Conservation (phyloP, 352 stramenopile species). For the Thalassiosira ordinaria region DNA sequence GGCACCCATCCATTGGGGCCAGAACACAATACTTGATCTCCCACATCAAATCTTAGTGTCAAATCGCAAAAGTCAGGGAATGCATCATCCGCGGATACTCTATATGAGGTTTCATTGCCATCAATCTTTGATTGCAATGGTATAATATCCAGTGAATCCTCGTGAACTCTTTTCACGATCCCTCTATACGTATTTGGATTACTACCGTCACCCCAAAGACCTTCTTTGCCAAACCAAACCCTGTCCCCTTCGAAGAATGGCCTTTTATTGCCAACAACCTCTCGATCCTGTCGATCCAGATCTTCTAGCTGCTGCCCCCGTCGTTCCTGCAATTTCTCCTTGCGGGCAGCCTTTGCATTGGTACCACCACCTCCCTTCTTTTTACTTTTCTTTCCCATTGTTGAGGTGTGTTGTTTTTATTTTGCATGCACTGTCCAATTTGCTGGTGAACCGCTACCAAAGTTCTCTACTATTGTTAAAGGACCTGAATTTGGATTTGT, state of each 20-base stretch:
- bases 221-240: conserved; percentile 19
- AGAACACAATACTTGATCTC: conserved; percentile 10
- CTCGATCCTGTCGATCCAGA: not conserved
- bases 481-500: too few species aligned
- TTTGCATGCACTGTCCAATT: too few species aligned
- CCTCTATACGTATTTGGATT: conserved; percentile 23
- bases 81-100: not conserved
- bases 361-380: conserved; percentile 10
- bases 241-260: conserved; percentile 20
- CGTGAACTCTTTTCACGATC: conserved; percentile 9
- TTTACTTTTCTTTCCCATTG: conserved; percentile 37
- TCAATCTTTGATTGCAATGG: conserved; percentile 18
- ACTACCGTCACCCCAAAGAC: not conserved
- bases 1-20: not conserved
- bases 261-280: not conserved
- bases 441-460: too few species aligned
- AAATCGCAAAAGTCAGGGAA: conserved; percentile 33
- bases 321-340: conserved; percentile 26
- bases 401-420: too few species aligned
- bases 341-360: conserved; percentile 1
- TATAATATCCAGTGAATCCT: conserved; percentile 3
- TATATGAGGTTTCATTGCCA: not conserved
- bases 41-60: conserved; percentile 31
- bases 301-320: conserved; percentile 8
- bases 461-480: too few species aligned